Conservation (phyloP, 805 yeast species). For the Kluyveromyces aestuarii region DNA sequence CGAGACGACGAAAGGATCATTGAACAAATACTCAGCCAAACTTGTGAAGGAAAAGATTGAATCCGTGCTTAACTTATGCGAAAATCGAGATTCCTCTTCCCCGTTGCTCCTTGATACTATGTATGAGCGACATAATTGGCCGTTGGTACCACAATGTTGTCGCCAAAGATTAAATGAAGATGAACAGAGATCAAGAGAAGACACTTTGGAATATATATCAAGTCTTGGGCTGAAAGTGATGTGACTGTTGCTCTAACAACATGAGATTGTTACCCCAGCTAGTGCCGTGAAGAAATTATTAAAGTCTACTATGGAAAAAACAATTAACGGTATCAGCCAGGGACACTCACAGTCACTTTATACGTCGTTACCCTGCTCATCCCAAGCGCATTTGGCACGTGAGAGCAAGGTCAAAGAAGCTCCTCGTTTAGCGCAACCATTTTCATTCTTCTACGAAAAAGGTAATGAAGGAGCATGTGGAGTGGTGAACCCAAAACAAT, state of each 20-base stretch:
- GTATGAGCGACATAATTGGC: background rate
- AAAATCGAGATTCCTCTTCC: background rate
- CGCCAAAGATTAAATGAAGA: background rate
- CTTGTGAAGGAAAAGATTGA: background rate
- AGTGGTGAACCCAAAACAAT: too few relatives aligned
- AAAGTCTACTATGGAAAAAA: background rate
- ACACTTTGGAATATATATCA: background rate
- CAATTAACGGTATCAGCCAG: too few relatives aligned
- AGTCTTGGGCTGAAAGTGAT: background rate
- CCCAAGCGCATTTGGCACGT: background rate
- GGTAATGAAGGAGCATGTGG: too few relatives aligned
- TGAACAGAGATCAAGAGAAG: background rate
- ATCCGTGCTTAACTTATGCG: background rate
- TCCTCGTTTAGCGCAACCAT: too few relatives aligned
- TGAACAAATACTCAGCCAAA: background rate
- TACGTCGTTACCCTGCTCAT: background rate
- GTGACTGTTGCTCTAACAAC: background rate
- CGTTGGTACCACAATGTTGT: background rate
- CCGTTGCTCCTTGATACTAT: background rate
- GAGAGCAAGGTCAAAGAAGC: too few relatives aligned
- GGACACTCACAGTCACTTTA: background rate
- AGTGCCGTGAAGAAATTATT: background rate
- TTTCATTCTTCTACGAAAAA: too few relatives aligned
- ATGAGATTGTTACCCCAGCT: background rate
- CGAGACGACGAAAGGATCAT: background rate